Percentiles rank a stretch among this genome's conserved stretches.
Conservation (phyloP, 2,329 filamentous ascomycete genomes). For the Plectosphaerella sp. region DNA sequence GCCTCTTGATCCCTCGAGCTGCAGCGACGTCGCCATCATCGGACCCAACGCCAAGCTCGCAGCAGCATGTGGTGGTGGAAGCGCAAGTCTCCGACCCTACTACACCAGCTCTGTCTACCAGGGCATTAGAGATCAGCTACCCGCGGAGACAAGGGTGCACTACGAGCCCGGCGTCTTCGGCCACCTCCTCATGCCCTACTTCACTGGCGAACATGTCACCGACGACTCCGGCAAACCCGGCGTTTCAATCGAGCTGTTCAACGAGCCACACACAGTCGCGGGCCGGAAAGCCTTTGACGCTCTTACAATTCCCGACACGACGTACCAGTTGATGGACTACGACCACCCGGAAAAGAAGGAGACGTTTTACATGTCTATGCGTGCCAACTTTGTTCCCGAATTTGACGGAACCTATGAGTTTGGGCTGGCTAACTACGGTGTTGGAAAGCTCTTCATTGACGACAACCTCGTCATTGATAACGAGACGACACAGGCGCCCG, state of each 20-base stretch:
- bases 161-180: constrained; percentile 1
- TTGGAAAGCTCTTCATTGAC: constrained; percentile 24
- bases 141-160: not conserved
- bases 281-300: constrained; percentile 10
- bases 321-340: constrained; percentile 17
- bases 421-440: constrained; percentile 27
- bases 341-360: constrained; percentile 11
- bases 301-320: constrained; percentile 11
- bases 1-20: not conserved
- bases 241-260: constrained; percentile 15
- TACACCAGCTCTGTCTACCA: constrained; percentile 23
- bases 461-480: constrained; percentile 23
- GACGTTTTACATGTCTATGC: constrained; percentile 14
- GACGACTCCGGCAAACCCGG: constrained; percentile 12
- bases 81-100: constrained; percentile 22
- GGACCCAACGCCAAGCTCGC: constrained; percentile 45
- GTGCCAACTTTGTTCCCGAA: constrained; percentile 13
- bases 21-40: constrained; percentile 28
- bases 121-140: constrained; percentile 18
- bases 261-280: constrained; percentile 6
- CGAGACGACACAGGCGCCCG: constrained; percentile 18
- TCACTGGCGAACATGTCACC: constrained; percentile 5
- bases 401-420: constrained; percentile 19
- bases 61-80: constrained; percentile 24
- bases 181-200: not conserved